Evolutionary conservation across 208 protist species (phyloP).

Genomic region (Trichomonas gallinae): DNA sequence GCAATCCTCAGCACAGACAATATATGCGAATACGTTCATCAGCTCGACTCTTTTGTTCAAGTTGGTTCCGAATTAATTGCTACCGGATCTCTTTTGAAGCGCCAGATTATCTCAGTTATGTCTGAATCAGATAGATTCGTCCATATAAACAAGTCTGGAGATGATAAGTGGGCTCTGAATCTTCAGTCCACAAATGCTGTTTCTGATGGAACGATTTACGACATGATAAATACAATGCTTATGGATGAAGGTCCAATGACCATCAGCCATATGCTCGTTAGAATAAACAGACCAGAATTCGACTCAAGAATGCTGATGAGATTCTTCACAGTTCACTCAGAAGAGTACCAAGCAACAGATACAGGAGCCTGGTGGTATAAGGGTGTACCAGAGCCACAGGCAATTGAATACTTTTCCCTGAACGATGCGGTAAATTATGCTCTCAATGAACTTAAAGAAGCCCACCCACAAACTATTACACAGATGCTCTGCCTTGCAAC

Average conservation of each 20-base stretch:
- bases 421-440: not conserved
- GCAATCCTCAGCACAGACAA: not conserved
- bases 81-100: not conserved
- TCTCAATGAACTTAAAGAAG: not conserved
- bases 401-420: not conserved
- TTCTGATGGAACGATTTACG: not conserved
- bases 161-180: not conserved
- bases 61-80: not conserved
- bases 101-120: not conserved
- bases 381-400: not conserved
- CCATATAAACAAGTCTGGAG: not conserved
- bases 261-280: not conserved
- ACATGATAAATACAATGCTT: not conserved
- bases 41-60: not conserved
- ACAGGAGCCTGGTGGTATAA: not conserved
- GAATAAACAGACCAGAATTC: not conserved
- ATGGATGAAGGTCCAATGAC: not conserved
- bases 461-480: not conserved
- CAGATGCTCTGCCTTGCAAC: not conserved
- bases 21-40: not conserved
- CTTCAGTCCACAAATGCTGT: not conserved
- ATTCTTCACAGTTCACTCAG: not conserved
- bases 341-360: not conserved
- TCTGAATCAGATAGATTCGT: not conserved
- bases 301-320: not conserved